Percentiles rank a stretch among this genome's conserved stretches.
phyloP scores from a whole-genome alignment of 441 rosid species.

The Pelargonium cotyledonis region DNA sequence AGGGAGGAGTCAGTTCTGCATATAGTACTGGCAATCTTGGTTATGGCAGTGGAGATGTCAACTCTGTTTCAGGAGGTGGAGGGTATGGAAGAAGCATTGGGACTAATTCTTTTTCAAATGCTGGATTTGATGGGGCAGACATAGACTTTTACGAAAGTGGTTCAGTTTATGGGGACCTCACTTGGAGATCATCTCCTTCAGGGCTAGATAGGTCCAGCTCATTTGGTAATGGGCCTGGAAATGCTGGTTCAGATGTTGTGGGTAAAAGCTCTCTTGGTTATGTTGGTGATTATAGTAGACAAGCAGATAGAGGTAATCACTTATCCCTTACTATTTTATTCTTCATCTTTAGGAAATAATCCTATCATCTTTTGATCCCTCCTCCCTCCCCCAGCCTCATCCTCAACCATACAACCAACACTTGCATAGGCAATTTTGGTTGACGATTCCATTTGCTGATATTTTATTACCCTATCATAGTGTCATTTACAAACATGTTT shows the following conservation, averaged over 20 bases:
- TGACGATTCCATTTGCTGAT: background rate
- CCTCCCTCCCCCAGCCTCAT: background rate
- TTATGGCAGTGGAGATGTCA: conserved; percentile 26
- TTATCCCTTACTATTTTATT: background rate
- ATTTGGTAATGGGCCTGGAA: conserved; percentile 32
- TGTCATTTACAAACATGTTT: background rate
- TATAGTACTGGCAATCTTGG: conserved; percentile 24
- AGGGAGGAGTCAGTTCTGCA: conserved; percentile 33
- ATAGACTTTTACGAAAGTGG: conserved; percentile 35
- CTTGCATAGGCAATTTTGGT: background rate
- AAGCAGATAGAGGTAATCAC: conserved; percentile 34
- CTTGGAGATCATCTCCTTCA: conserved; percentile 43
- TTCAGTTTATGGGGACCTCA: conserved; percentile 44
- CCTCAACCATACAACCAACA: too few relatives aligned
- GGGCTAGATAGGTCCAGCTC: conserved; percentile 29
- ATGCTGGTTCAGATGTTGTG: conserved; percentile 31
- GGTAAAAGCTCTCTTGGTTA: conserved; percentile 31
- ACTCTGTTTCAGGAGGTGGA: conserved; percentile 26
- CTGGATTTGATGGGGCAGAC: conserved; percentile 36
- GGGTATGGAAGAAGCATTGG: conserved; percentile 36
- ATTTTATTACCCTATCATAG: background rate
- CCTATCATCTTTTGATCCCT: background rate
- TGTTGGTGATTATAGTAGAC: conserved; percentile 40
- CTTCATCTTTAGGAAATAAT: background rate
- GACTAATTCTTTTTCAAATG: conserved; percentile 29